phyloP scores from a whole-genome alignment of 2,329 filamentous ascomycete species.

The Didymella pomorum region DNA sequence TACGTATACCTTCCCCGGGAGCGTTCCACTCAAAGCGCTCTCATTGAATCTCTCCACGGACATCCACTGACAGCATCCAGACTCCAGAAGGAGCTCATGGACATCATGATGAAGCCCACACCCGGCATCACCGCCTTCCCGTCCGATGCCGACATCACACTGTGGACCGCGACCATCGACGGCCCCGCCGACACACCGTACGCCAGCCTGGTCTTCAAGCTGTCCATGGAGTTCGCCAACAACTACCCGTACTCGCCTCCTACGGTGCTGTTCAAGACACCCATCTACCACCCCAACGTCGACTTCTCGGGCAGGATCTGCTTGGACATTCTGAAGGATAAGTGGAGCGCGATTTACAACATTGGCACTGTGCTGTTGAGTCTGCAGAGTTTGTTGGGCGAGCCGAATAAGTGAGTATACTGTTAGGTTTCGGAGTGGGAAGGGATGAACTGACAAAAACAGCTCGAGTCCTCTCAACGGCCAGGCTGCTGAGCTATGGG shows the following conservation, averaged over 20 bases:
- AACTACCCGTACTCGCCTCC: conserved; percentile 95
- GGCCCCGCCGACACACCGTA: conserved; percentile 94
- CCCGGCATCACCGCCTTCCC: conserved; percentile 96
- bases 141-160: conserved; percentile 81
- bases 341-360: conserved; percentile 98
- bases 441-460: conserved; percentile 18
- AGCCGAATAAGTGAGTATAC: conserved; percentile 90
- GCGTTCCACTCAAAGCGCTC: conserved; percentile 53
- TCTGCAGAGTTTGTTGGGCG: conserved; percentile 91
- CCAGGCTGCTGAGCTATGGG: conserved; percentile 95
- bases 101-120: conserved; percentile 94
- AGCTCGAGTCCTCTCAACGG: conserved; percentile 95
- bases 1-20: conserved; percentile 36
- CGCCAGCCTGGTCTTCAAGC: conserved; percentile 85
- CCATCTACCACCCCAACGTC: conserved; percentile 98
- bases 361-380: conserved; percentile 92
- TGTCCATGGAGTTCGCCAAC: conserved; percentile 86
- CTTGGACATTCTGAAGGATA: conserved; percentile 97
- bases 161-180: conserved; percentile 92
- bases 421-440: no score
- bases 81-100: conserved; percentile 96
- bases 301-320: conserved; percentile 98
- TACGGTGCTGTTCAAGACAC: conserved; percentile 94
- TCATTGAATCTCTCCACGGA: background rate
- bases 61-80: conserved; percentile 58